Evolutionary conservation across 2,329 filamentous ascomycete species (phyloP), one percentile per base, ranked within the genome.

Genomic region (Fusarium sublunatum): DNA sequence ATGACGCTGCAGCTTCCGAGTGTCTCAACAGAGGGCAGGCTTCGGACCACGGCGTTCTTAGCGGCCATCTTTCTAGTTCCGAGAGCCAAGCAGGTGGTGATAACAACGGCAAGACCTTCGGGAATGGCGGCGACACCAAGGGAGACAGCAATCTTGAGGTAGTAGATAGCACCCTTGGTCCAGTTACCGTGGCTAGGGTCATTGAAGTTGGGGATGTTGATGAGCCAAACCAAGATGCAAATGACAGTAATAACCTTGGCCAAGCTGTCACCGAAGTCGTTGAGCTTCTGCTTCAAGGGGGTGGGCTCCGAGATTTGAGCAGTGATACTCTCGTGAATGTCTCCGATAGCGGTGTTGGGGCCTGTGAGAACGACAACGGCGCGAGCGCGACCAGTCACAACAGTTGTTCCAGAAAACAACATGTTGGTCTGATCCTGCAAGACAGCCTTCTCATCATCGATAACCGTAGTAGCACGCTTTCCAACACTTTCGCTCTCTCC

Each of bases 161-260:
- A 99, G 84, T 99, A 99, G 73, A 99, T 98, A 58, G 95, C 95
- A 58, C 95, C 95, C 82, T 98, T 99, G 64, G 92, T 86, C 89
- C 93, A 97, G 77, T 88, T 91, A 71, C 95, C 95, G 71, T 97
- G 94, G 66, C 91, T 90, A 26, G 93, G 92, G 73, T 99, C 95
- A 73, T 88, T 95, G 83, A 99, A 99, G 81, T 99, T 92, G 72
- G 92, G 90, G 69, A 98, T 92, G 81, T 99, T 99, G 84, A 99
- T 99, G 59, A 98, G 83, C 95, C 95, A 99, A 70, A 99, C 95
- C 54, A 97, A 82, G 65, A 98, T 83, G 78, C 96, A 99, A 73
- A 99, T 99, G 61, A 93, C 90, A 7, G 94, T 98, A 68, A 99
- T 99, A 61, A 98, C 95, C 83, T 98, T 99, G 70, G 96, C 96